Conservation (phyloP, 441 rosid species). For the Flueggea neowawraea region DNA sequence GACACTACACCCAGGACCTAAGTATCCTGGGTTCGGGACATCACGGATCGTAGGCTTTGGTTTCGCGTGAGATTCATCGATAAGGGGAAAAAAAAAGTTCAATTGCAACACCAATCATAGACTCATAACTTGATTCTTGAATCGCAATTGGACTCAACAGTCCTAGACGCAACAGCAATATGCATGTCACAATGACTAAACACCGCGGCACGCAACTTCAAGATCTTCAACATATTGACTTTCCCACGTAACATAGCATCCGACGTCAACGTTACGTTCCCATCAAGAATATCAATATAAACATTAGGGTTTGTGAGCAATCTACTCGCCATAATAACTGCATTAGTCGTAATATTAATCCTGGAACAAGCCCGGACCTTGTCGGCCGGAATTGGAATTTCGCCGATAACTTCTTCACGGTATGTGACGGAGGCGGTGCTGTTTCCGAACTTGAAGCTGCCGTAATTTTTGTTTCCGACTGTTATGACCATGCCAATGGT, state of each 20-base stretch:
- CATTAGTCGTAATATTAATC: slow-evolving; percentile 20
- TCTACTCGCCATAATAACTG: slow-evolving; percentile 9
- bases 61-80: too few species aligned
- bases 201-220: slow-evolving; percentile 22
- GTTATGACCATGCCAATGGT: slow-evolving; percentile 19
- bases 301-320: slow-evolving; percentile 19
- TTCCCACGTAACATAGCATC: slow-evolving; percentile 24
- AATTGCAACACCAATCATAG: too few species aligned
- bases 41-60: too few species aligned
- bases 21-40: too few species aligned
- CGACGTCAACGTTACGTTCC: slow-evolving; percentile 28
- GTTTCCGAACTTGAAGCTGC: slow-evolving; percentile 21
- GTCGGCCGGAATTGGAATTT: slow-evolving; percentile 12
- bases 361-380: slow-evolving; percentile 19
- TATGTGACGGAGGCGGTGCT: slow-evolving; percentile 13
- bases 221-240: slow-evolving; percentile 19
- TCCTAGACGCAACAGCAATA: slow-evolving; percentile 8
- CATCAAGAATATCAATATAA: slow-evolving; percentile 16
- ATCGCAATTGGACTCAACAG: slow-evolving; percentile 13
- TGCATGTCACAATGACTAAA: slow-evolving; percentile 20
- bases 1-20: too few species aligned
- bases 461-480: slow-evolving; percentile 27
- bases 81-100: too few species aligned
- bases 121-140: slow-evolving; percentile 20
- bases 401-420: slow-evolving; percentile 10